Base-by-base conservation (phyloP, 2,329 filamentous ascomycete genomes). In the Alternaria panax region DNA sequence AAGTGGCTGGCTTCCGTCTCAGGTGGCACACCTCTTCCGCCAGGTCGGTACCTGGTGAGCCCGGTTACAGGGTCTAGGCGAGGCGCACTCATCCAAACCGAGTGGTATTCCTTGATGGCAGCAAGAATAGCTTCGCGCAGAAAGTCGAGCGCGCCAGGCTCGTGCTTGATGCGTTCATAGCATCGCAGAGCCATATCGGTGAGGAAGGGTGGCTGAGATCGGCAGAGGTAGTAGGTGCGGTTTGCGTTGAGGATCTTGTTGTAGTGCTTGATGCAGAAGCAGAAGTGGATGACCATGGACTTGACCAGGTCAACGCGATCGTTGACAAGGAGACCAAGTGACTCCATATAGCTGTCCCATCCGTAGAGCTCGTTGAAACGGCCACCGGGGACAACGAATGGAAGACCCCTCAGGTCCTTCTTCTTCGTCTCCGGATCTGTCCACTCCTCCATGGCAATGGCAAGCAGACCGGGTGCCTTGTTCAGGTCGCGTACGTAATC, bases 331-430 rank as follows among this genome's bases (percentile, higher is more conserved):
- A 99, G 85, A 18, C 95, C 95, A 3, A 98, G 84, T 5, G 94
- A 95, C 77, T 94, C 92, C 93, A 99, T 98, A 82, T 98, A 99
- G 77, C 93, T 97, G 80, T 99, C 95, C 95, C 95, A 99, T 46
- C 94, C 94, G 76, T 99, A 99, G 22, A 99, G 81, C 78, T 99
- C 95, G 79, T 99, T 99, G 88, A 99, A 99, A 28, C 95, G 88
- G 24, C 95, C 95, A 60, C 95, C 95, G 0, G 95, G 95, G 3
- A 99, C 95, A n/a, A 98, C 93, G 70, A 98, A 99, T 0, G 95
- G 94, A 59, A 96, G 84, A 3, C 95, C 95, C 34, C 85, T 85
- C 40, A 96, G 82, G 4, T 90, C 90, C 62, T 86, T 87, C 75
- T 91, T 84, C 38, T 89, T 89, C 3, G 90, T 91, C 24, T 81